Evolutionary conservation across 108 stramenopile genomes (phyloP).

Genomic region (Skeletonema marinoi): DNA sequence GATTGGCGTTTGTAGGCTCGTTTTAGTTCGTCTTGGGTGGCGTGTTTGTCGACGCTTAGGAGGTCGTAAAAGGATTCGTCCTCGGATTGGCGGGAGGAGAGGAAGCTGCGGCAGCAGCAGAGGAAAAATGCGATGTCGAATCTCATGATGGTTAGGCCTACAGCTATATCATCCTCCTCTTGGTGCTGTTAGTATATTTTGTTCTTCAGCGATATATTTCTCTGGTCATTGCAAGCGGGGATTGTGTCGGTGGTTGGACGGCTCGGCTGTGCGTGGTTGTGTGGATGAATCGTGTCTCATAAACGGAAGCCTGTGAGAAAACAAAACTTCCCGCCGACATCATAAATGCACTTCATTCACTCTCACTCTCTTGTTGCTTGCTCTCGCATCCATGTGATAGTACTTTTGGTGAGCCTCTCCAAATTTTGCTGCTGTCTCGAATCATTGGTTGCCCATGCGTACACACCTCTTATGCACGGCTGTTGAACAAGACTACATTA

Average conservation of each 20-base stretch:
- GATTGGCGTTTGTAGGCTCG: conserved; percentile 90
- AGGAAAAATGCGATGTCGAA: conserved; percentile 88
- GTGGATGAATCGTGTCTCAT: too few relatives aligned
- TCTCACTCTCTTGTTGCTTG: too few relatives aligned
- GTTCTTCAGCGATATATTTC: too few relatives aligned
- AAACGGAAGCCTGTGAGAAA: not conserved
- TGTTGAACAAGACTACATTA: too few relatives aligned
- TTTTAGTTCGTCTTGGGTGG: conserved; percentile 88
- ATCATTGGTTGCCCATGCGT: too few relatives aligned
- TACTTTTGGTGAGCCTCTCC: not conserved
- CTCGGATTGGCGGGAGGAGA: conserved; percentile 44
- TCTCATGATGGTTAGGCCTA: conserved; percentile 46
- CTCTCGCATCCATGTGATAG: not conserved
- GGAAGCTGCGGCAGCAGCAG: conserved; percentile 90
- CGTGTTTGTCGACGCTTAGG: conserved; percentile 66
- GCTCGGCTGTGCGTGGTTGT: too few relatives aligned
- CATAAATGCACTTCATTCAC: too few relatives aligned
- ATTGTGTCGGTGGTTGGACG: too few relatives aligned
- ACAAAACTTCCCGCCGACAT: not conserved
- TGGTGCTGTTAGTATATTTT: not conserved
- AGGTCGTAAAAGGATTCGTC: conserved; percentile 81
- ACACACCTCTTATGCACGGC: too few relatives aligned
- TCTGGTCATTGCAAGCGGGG: too few relatives aligned
- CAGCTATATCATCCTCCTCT: not conserved
- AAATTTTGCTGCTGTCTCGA: too few relatives aligned